A percentile compares a stretch with the other conserved stretches of the same genome.
phyloP scores from a whole-genome alignment of 2,329 filamentous ascomycete genomes.

The Beauveria varroae region DNA sequence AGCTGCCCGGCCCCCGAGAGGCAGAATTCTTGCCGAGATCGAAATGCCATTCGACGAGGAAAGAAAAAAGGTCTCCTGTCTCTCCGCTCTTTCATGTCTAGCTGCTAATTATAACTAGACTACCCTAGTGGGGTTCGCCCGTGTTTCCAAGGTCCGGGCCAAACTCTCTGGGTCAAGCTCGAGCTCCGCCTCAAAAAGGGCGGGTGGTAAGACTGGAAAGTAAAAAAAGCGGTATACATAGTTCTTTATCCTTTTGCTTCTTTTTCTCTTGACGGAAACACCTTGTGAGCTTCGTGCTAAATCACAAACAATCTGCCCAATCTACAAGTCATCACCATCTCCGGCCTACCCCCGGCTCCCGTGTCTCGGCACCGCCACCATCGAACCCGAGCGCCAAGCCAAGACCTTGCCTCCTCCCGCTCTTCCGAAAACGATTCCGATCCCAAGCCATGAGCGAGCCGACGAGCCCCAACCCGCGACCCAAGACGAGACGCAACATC shows the following conservation, averaged over 20 bases:
- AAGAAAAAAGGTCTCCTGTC: neutral
- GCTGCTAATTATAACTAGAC: neutral
- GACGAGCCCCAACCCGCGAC: neutral
- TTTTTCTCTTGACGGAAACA: too few species aligned
- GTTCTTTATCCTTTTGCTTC: neutral
- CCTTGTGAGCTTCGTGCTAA: too few species aligned
- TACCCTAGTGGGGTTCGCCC: neutral
- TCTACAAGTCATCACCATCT: neutral
- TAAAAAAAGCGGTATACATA: neutral
- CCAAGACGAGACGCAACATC: slow-evolving; percentile 8
- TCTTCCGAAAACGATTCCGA: neutral
- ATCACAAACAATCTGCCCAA: too few species aligned
- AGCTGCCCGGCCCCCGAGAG: neutral
- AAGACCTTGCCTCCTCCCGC: neutral
- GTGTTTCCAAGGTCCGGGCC: neutral
- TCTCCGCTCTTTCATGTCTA: neutral
- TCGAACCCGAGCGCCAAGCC: neutral
- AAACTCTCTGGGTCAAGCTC: neutral
- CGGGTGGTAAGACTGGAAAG: neutral
- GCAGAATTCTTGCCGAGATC: neutral
- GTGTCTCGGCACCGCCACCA: neutral
- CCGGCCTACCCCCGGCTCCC: neutral
- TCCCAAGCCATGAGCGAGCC: neutral
- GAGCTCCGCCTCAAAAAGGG: neutral
- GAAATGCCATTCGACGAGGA: too few species aligned